Evolutionary conservation across 441 rosid species (phyloP).

Genomic region (Populus hybrid): DNA sequence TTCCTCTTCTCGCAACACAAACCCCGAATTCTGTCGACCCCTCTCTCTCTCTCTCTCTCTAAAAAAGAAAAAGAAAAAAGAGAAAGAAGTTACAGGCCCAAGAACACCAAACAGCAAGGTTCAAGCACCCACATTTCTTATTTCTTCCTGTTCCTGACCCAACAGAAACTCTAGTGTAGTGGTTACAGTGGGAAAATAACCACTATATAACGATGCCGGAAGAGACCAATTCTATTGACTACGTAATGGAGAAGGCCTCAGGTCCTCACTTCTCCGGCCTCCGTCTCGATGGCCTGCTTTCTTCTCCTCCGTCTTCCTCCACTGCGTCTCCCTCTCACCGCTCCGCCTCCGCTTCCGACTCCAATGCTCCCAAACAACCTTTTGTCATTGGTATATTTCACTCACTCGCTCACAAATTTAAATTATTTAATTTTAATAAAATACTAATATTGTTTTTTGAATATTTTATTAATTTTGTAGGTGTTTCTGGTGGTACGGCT

Average conservation of each 20-base stretch:
- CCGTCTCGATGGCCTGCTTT: conserved; percentile 65
- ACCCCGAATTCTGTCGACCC: neutral
- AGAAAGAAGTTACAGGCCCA: neutral
- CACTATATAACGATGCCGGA: conserved; percentile 40
- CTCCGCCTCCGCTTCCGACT: conserved; percentile 34
- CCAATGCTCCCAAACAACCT: conserved; percentile 60
- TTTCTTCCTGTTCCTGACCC: neutral
- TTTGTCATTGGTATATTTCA: conserved; percentile 69
- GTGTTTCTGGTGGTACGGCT: conserved; percentile 98
- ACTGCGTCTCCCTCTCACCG: conserved; percentile 36
- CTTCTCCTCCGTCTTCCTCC: conserved; percentile 46
- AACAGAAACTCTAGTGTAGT: neutral
- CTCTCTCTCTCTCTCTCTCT: no score
- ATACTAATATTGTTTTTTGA: neutral
- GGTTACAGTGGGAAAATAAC: neutral
- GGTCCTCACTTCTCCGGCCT: conserved; percentile 99
- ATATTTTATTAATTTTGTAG: conserved; percentile 23
- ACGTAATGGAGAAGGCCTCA: conserved; percentile 93
- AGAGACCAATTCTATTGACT: conserved; percentile 59
- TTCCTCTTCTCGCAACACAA: neutral
- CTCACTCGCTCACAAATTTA: neutral
- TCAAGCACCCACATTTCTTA: neutral
- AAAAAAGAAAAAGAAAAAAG: neutral
- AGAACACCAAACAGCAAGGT: neutral
- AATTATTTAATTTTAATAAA: neutral